Conservation (phyloP, 1,284 basidiomycete genomes). For the Apiotrichum sp. region DNA sequence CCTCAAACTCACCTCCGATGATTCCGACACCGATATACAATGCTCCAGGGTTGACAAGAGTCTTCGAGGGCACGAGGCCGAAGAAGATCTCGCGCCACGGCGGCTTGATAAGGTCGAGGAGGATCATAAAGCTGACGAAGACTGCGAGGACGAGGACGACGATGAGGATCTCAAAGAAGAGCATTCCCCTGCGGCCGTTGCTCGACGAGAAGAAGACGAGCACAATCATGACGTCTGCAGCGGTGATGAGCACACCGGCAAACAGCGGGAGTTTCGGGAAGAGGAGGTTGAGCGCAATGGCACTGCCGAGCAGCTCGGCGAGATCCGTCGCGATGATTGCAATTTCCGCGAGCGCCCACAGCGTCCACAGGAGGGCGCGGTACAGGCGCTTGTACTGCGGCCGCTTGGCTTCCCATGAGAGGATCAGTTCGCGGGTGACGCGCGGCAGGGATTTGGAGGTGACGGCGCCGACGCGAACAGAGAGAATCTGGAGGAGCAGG, state of each 20-base stretch:
- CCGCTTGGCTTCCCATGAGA: slow-evolving; percentile 62
- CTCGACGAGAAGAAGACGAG: slow-evolving; percentile 43
- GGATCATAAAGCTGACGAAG: slow-evolving; percentile 71
- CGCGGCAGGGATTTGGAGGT: slow-evolving; percentile 36
- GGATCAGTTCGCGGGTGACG: slow-evolving; percentile 62
- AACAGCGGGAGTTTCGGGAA: slow-evolving; percentile 73
- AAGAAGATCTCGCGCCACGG: slow-evolving; percentile 72
- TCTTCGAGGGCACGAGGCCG: slow-evolving; percentile 73
- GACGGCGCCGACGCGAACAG: slow-evolving; percentile 52
- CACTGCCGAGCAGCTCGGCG: slow-evolving; percentile 66
- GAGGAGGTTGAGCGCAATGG: slow-evolving; percentile 71
- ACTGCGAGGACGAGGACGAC: slow-evolving; percentile 65
- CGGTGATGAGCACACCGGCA: slow-evolving; percentile 76
- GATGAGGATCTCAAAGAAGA: slow-evolving; percentile 68
- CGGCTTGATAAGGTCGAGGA: slow-evolving; percentile 68
- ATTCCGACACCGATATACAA: slow-evolving; percentile 69
- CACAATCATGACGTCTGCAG: slow-evolving; percentile 68
- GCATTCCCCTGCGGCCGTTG: slow-evolving; percentile 41
- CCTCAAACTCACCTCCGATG: slow-evolving; percentile 41
- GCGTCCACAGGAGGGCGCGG: slow-evolving; percentile 45
- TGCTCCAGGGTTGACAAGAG: slow-evolving; percentile 47
- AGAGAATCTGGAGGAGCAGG: slow-evolving; percentile 38
- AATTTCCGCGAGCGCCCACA: slow-evolving; percentile 61
- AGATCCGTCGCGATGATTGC: slow-evolving; percentile 66
- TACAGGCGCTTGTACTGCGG: slow-evolving; percentile 54